These are phyloP conservation scores for Venturia effusa DNA, from an alignment of 2,329 filamentous ascomycete genomes.

Conservation along the genomic window DNA sequence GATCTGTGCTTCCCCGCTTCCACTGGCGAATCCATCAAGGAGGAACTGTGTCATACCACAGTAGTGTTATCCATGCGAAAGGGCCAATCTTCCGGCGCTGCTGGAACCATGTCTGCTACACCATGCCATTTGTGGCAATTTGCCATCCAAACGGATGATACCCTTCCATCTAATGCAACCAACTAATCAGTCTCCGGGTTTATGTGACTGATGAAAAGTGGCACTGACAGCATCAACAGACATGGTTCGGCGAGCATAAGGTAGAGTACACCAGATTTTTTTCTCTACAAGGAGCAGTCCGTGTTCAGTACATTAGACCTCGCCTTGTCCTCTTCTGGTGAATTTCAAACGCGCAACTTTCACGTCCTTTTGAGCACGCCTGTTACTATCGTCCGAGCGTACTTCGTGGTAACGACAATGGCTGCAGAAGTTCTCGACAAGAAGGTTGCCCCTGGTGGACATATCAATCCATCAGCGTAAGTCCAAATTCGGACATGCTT, in stretches of 20 bases:
- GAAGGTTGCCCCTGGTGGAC: slow-evolving; percentile 22
- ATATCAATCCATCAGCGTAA: slow-evolving; percentile 22
- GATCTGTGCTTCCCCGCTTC: not conserved
- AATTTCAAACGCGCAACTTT: no score
- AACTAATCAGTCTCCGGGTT: not conserved
- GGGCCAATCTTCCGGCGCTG: not conserved
- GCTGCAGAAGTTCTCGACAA: slow-evolving; percentile 22
- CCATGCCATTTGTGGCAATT: not conserved
- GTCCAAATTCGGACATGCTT: not conserved
- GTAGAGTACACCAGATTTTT: not conserved
- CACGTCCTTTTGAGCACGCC: not conserved
- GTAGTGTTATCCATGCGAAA: not conserved
- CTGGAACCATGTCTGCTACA: not conserved
- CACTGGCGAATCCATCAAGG: not conserved
- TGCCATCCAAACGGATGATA: not conserved
- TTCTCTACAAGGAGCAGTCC: not conserved
- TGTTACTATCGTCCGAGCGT: not conserved
- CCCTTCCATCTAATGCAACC: not conserved
- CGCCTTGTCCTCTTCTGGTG: not conserved
- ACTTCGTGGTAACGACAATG: slow-evolving; percentile 15
- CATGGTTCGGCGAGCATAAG: not conserved
- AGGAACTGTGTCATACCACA: not conserved
- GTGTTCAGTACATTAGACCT: not conserved
- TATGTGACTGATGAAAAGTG: not conserved
- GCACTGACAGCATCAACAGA: not conserved